Evolutionary conservation across 2,329 filamentous ascomycete genomes (phyloP), one percentile per base, ranked within the genome.

Genomic region (Tolypocladium endophyticum): DNA sequence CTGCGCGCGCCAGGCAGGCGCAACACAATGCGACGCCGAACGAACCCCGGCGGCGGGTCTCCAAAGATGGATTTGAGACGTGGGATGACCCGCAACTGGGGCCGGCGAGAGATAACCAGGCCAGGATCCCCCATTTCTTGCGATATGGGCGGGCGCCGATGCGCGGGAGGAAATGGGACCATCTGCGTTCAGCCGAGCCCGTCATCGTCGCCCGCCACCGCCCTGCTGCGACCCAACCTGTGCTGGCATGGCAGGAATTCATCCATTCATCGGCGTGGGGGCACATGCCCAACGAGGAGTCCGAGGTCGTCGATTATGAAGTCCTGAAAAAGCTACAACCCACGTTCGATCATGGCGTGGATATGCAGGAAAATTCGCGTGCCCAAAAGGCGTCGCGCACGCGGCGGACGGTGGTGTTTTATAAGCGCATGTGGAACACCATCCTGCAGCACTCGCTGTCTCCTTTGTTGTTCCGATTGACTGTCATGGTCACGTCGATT

Each of bases 381-480:
- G 70, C 68, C 57, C 63, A 64, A 55, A 68, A 60, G 52, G 64
- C 63, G 60, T 71, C 72, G 33, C 65, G 68, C 35, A 68, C 70
- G 43, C 69, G 64, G 56, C 69, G 70, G 43, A 67, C 71, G 2
- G 63, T 70, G 28, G 67, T 68, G 9, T 65, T 78, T 12, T 77
- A 75, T 62, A 83, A 85, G 69, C 81, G 85, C 59, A 73, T 88
- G 57, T 88, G 88, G 79, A 81, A 82, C 58, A 82, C 84, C 43
- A 78, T 95, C 35, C 79, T 96, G 68, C 86, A 87, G 61, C 91
- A 92, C 68, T 88, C 92, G 16, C 87, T 97, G 64, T 88, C 96
- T 1, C 94, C 94, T 2, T 78, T 97, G 59, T 77, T 89, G 18
- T 90, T 96, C 71, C 89, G 94, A 58, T 76, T 96, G 25, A 87